Base-by-base conservation (phyloP, 2,329 filamentous ascomycete species). In the Alternaria angustiovoidea region DNA sequence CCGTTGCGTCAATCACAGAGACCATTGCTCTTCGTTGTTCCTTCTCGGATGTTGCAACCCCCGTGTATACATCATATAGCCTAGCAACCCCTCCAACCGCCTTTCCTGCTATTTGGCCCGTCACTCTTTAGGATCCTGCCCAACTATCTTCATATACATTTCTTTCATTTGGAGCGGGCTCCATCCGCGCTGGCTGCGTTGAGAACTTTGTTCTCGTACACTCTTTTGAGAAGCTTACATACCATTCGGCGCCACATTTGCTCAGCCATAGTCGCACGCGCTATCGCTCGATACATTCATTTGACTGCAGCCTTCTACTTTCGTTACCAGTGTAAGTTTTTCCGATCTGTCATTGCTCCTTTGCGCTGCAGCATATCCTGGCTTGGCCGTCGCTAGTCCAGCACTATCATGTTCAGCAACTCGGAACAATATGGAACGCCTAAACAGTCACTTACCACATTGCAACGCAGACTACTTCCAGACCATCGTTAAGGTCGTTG, bases 111-210 rank as follows among this genome's bases (percentile, higher is more conserved):
- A 75, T 76, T 76, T 75, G 75, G 76, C 74, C 71, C 69, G 73
- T 77, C 76, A 75, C 72, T 79, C 76, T 72, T 78, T 79, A 68
- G 64, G 67, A 72, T 63, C 69, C 61, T 61, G 67, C 67, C 74
- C 67, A 66, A 68, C 62, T 71, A 72, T 63, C 69, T 66, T 69
- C 70, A 68, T 69, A 59, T 72, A 69, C 71, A 64, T 71, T 74
- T 66, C 66, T 72, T 70, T 71, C 61, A 47, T 65, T 63, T 71
- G 75, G 75, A 78, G 75, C 73, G 72, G 74, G 75, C 74, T 78
- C 75, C 75, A 74, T 75, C 73, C 73, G 75, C 75, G 72, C 72
- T 78, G 76, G 75, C 67, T 72, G 75, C 75, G 70, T 71, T 73
- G 71, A 66, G 70, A 71, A 67, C 58, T 69, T 64, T 69, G 70